Evolutionary conservation across 495 filamentous ascomycete genomes (phyloP).

Genomic region (Penicillium atrosanguineum): DNA sequence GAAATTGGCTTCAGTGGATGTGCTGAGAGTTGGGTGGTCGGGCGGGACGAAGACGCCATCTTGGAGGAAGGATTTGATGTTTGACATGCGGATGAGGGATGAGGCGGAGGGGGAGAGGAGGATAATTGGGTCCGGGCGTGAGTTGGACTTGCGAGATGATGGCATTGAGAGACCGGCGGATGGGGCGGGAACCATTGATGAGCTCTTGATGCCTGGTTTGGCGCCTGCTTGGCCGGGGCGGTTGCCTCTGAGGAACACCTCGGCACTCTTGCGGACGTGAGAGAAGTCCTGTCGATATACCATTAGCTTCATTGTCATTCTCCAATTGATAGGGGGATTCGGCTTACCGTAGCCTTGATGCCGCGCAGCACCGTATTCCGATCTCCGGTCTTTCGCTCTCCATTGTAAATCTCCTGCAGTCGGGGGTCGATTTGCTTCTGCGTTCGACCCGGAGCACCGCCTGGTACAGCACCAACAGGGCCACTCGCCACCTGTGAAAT

Average conservation of each 20-base stretch:
- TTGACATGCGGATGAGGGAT: constrained; percentile 93
- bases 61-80: constrained; percentile 94
- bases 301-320: background rate
- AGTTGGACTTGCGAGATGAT: constrained; percentile 49
- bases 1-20: constrained; percentile 65
- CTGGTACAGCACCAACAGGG: constrained; percentile 49
- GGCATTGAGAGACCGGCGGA: constrained; percentile 41
- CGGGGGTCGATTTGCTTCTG: constrained; percentile 71
- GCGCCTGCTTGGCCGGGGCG: constrained; percentile 38
- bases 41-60: constrained; percentile 77
- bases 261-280: constrained; percentile 82
- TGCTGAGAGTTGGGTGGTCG: constrained; percentile 58
- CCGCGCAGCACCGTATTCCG: constrained; percentile 84
- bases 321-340: background rate
- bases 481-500: constrained; percentile 38
- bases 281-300: constrained; percentile 74
- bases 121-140: constrained; percentile 89
- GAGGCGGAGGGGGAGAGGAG: constrained; percentile 97
- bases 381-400: constrained; percentile 88
- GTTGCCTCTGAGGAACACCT: constrained; percentile 65
- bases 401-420: constrained; percentile 82
- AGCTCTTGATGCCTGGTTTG: constrained; percentile 41
- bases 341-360: constrained; percentile 81
- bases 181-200: constrained; percentile 36
- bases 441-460: constrained; percentile 50